Percentiles rank a stretch among this genome's conserved stretches.
Evolutionary conservation across 148 eudicot genomes (phyloP).

Genomic region (Rhododendron molle): DNA sequence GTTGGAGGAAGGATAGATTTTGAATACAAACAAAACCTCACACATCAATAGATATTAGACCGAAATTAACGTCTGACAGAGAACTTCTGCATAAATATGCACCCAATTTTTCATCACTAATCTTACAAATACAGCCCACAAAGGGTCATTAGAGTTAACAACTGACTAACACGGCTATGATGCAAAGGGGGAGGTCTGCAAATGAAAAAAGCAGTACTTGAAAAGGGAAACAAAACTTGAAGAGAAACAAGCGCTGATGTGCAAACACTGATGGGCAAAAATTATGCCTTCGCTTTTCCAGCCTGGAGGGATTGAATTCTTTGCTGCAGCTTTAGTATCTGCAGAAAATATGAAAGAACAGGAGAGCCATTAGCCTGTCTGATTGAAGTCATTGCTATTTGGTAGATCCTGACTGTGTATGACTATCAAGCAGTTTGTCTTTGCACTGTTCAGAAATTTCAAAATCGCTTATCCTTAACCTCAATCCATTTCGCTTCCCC

Average conservation of each 20-base stretch:
- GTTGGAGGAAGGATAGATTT: not conserved
- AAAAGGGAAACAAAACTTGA: not conserved
- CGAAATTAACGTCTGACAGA: not conserved
- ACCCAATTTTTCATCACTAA: not conserved
- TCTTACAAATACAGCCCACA: not conserved
- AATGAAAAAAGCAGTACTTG: not conserved
- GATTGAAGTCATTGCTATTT: not conserved
- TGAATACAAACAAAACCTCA: not conserved
- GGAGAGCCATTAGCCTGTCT: not conserved
- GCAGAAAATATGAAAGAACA: constrained; percentile 14
- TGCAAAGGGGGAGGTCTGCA: not conserved
- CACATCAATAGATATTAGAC: not conserved
- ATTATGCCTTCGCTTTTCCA: constrained; percentile 79
- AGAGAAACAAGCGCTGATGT: not conserved
- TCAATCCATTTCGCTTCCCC: not conserved
- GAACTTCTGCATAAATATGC: not conserved
- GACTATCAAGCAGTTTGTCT: not conserved
- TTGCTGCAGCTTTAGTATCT: constrained; percentile 78
- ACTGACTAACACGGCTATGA: not conserved
- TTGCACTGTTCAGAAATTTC: not conserved
- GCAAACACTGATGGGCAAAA: not conserved
- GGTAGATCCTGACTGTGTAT: not conserved
- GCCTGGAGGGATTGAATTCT: constrained; percentile 80
- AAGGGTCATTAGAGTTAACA: not conserved
- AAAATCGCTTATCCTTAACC: not conserved